A percentile compares a stretch with the other conserved stretches of the same genome.
Conservation (phyloP, 208 protist genomes). For the Leishmania arabica region DNA sequence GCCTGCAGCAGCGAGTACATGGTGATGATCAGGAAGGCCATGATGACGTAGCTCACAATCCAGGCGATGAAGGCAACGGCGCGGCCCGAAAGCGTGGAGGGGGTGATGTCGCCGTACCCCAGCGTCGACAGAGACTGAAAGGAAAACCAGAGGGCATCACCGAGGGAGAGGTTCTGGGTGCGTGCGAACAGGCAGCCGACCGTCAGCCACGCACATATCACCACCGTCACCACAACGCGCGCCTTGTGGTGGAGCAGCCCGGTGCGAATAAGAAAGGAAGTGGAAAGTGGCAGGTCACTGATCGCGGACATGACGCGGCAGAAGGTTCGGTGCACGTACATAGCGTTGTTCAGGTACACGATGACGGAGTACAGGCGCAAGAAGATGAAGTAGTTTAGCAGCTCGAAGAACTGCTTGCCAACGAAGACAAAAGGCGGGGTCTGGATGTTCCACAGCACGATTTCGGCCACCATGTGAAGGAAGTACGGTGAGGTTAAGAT, state of each 20-base stretch:
- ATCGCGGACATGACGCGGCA: slow-evolving; percentile 67
- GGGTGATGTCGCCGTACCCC: slow-evolving; percentile 80
- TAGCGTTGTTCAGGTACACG: slow-evolving; percentile 69
- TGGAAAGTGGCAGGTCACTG: slow-evolving; percentile 50
- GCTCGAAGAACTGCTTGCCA: slow-evolving; percentile 46
- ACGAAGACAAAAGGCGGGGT: slow-evolving; percentile 62
- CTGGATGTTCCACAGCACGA: slow-evolving; percentile 71
- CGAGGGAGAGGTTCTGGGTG: slow-evolving; percentile 42
- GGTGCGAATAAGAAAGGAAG: slow-evolving; percentile 69
- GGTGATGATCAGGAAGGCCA: slow-evolving; percentile 30
- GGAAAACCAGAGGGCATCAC: slow-evolving; percentile 74
- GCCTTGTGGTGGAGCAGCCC: slow-evolving; percentile 48
- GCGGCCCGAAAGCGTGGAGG: slow-evolving; percentile 46
- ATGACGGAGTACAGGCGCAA: slow-evolving; percentile 71
- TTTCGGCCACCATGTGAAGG: slow-evolving; percentile 61
- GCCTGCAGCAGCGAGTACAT: slow-evolving; percentile 34
- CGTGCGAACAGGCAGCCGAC: slow-evolving; percentile 57
- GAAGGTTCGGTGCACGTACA: slow-evolving; percentile 70
- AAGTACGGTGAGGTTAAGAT: slow-evolving; percentile 79
- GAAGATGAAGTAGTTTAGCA: slow-evolving; percentile 77
- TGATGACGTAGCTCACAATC: slow-evolving; percentile 52
- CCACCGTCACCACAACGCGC: slow-evolving; percentile 28
- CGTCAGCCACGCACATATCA: slow-evolving; percentile 46
- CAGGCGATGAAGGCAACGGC: slow-evolving; percentile 54
- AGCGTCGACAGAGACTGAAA: slow-evolving; percentile 80